These are phyloP conservation scores for Fusarium protoensiforme DNA, from an alignment of 2,329 filamentous ascomycete genomes.

Conservation along the genomic window DNA sequence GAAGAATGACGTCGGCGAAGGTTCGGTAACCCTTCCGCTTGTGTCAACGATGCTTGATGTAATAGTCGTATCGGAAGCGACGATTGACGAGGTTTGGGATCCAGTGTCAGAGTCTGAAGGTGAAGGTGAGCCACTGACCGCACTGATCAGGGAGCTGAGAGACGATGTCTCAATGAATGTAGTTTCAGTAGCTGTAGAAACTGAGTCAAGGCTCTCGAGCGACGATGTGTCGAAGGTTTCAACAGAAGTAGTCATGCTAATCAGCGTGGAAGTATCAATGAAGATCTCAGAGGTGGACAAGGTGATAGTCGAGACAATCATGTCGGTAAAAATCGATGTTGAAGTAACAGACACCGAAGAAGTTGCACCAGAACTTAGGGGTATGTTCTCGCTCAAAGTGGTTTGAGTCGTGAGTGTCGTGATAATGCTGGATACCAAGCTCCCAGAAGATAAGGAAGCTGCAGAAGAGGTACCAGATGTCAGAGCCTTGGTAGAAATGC, in stretches of 20 bases:
- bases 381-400: background rate
- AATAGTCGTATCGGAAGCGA: background rate
- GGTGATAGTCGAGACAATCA: background rate
- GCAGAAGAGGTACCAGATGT: background rate
- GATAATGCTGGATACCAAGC: background rate
- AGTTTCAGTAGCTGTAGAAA: background rate
- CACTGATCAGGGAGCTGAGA: background rate
- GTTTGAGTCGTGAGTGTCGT: background rate
- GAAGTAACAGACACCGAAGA: background rate
- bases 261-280: background rate
- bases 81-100: background rate
- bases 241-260: background rate
- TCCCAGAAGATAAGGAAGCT: background rate
- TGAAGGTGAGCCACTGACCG: background rate
- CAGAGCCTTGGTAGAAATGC: background rate
- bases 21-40: background rate
- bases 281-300: background rate
- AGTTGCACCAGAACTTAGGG: background rate
- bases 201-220: background rate
- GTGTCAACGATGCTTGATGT: background rate
- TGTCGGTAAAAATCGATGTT: conserved; percentile 2
- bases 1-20: background rate
- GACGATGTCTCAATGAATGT: background rate
- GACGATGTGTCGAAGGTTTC: background rate
- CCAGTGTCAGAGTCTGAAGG: background rate